Evolutionary conservation across 371 early-diverging fungal genomes (phyloP), one percentile per base, ranked within the genome.

Genomic region (Syncephalis plumigaleata): DNA sequence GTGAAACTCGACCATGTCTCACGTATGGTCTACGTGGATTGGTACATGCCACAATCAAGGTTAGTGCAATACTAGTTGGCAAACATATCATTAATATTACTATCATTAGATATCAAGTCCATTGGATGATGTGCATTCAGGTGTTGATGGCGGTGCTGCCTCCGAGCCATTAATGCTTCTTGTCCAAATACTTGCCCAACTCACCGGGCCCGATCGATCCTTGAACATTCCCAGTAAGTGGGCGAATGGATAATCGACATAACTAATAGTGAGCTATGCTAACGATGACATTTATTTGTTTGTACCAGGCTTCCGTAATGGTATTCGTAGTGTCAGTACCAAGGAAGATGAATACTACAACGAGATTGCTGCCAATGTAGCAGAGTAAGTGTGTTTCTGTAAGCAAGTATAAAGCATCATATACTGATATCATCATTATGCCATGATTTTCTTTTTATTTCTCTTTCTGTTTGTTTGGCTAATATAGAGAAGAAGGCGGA

Each of bases 21-120:
- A 96, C 95, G 31, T 92, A 94, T 60, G 97, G 97, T 49, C 80
- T 96, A 44, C 88, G 97, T 45, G 87, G 87, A 17, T 77, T 83
- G 0, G 78, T 87, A 38, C 77, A 79, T 45, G 79, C 85, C 3
- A 68, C 67, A 7, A 53, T 87, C 22, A 63, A 71, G 20, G 65
- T 81, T 40, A 60, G 27, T 50, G 8, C 11, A 22, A 16, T 7
- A 18, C 1, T 22, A 43, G 17, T 20, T 31, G 17, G 9, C 9
- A 1, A 17, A 7, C 23, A 11, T 1, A 13, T 36, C 15, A 45
- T 0, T 9, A 44, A 44, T 26, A 16, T 46, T 49, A 21, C 36
- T 39, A 18, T 16, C 9, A n/a, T 20, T 47, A 60, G 25, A 70
- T 70, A 15, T 64, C 61, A 48, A 72, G 76, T 50, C 56, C 69